Conservation (phyloP, 176 grass and related monocot species). For the barley (Hordeum vulgare) region DNA sequence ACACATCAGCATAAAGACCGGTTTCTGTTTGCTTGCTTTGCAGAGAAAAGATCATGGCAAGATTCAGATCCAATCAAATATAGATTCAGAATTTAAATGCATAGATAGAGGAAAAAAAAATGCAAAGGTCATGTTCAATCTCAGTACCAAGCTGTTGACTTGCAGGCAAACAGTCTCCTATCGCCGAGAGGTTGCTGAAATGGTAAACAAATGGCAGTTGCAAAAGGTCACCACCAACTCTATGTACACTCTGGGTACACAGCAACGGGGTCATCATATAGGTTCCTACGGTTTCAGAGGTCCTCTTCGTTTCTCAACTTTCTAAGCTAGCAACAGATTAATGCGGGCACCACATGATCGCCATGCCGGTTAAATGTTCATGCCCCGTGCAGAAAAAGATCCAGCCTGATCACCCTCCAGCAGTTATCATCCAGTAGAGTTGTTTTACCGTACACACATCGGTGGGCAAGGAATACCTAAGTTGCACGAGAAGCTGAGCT, state of each 20-base stretch:
- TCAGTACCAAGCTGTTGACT: background rate
- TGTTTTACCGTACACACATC: background rate
- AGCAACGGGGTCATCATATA: background rate
- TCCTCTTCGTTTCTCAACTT: background rate
- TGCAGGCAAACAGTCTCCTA: background rate
- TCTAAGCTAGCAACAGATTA: background rate
- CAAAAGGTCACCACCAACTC: background rate
- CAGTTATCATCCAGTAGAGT: too few relatives aligned
- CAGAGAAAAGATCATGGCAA: background rate
- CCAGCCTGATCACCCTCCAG: too few relatives aligned
- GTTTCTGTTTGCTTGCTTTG: background rate
- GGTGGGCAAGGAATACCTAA: background rate
- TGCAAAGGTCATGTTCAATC: background rate
- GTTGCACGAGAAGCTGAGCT: background rate
- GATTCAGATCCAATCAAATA: background rate
- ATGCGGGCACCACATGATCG: background rate
- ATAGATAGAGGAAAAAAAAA: background rate
- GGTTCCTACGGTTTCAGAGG: background rate
- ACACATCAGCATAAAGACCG: background rate
- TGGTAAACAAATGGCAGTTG: background rate
- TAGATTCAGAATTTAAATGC: background rate
- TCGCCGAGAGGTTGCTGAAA: background rate
- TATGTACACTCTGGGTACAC: constrained; percentile 6
- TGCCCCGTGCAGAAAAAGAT: background rate
- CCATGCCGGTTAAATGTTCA: background rate